phyloP scores from a whole-genome alignment of 169 alveolate genomes.

The Condylostoma magnum region DNA sequence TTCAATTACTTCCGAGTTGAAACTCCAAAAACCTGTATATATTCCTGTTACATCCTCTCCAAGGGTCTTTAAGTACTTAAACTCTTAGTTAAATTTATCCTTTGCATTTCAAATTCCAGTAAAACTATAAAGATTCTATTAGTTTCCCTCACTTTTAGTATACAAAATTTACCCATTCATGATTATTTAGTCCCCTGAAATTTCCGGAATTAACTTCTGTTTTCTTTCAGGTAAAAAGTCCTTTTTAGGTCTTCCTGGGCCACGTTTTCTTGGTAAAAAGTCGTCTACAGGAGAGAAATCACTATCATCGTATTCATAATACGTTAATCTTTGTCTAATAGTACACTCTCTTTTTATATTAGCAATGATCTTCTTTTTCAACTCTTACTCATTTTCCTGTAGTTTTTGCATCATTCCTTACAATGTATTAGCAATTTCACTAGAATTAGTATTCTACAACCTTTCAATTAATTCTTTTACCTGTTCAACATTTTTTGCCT shows the following conservation, averaged over 20 bases:
- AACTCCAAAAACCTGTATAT: slow-evolving; percentile 15
- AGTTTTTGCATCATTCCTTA: slow-evolving; percentile 17
- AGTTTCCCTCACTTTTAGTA: not conserved
- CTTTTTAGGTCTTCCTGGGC: slow-evolving; percentile 30
- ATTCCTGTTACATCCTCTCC: slow-evolving; percentile 13
- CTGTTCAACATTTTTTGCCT: slow-evolving; percentile 19
- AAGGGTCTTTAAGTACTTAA: not conserved
- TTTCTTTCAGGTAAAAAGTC: slow-evolving; percentile 25
- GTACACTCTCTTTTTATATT: not conserved
- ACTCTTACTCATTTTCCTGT: slow-evolving; percentile 17
- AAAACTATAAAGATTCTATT: not conserved
- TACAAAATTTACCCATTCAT: not conserved
- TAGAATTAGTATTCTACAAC: not conserved
- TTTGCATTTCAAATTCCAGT: not conserved
- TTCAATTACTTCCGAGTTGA: not conserved
- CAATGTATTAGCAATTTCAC: not conserved
- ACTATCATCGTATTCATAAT: slow-evolving; percentile 12
- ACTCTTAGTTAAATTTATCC: not conserved
- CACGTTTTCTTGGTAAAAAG: slow-evolving; percentile 18
- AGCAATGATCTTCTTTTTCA: not conserved
- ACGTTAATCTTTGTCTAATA: not conserved
- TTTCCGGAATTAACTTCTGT: slow-evolving; percentile 23
- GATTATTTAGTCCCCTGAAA: not conserved
- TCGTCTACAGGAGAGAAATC: slow-evolving; percentile 32
- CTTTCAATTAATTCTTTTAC: slow-evolving; percentile 12